Evolutionary conservation across 371 early-diverging fungal species (phyloP), one percentile per base, ranked within the genome.

Genomic region (Dinochytrium kinnereticum): DNA sequence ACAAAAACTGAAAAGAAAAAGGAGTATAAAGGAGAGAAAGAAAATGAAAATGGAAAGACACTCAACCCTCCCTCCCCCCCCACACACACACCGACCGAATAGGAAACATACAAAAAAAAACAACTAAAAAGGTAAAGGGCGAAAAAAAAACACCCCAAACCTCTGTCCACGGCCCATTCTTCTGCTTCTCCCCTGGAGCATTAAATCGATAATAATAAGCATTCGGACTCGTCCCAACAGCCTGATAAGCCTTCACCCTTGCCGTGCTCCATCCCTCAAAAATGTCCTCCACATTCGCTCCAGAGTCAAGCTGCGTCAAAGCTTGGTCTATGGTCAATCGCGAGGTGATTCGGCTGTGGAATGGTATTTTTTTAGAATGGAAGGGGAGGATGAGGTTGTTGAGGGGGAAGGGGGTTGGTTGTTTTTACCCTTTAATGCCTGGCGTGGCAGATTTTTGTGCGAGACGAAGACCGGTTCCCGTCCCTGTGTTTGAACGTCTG

Each of bases 181-280:
- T 87, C 76, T 96, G 97, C 66, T 91, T 93, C 79, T 96, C 96
- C 17, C 96, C 96, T 0, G 97, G 97, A 0, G 95, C 96, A 77
- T 96, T 96, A 81, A 96, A 96, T 1, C 96, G 91, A 78, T 96
- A 96, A 74, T 96, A 96, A 78, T 96, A 96, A 34, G 94, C 91
- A 85, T 96, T 96, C 53, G 97, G 97, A 64, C 94, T 94, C 59
- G 89, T 89, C 68, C 94, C 90, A 80, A 95, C 94, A 77, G 91
- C 90, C 72, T 93, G 89, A 77, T 93, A 96, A 2, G 97, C 97
- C 70, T 91, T 91, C 59, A 94, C 93, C 50, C 97, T 93, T 30
- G 97, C 97, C 71, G 90, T 90, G 2, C 95, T 94, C 97, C 97
- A 97, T 34, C 97, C 97, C 76, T 93, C 93, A 84, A 95, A 94